Evolutionary conservation across 2,329 filamentous ascomycete genomes (phyloP), one percentile per base, ranked within the genome.

Genomic region (Rhexocercosporidium sp.): DNA sequence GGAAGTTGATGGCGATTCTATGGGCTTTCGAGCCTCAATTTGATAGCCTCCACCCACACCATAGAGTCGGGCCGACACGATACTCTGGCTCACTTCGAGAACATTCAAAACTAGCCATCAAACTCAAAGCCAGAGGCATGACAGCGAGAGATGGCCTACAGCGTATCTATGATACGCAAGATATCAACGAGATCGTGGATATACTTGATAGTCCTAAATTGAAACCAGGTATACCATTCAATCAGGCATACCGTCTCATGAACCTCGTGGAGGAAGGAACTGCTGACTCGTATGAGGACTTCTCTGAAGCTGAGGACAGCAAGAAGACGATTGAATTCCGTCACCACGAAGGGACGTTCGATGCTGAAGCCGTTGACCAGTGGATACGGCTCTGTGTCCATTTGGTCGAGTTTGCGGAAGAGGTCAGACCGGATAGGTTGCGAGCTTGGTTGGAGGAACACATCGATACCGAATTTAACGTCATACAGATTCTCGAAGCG

Each of bases 1-100:
- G 73, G 59, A 77, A 76, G n/a, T 29, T 79, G 8, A 29, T 73
- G 8, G 71, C 72, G 0, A 64, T 78, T 11, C 61, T 73, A 2
- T 71, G 71, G 22, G 75, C 75, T 0, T 76, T 77, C 53, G 76
- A 78, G 47, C 70, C 70, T 3, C 71, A 72, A 8, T 63, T 78
- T 8, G 72, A 76, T n/a, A 65, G 41, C 3, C 46, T 79, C 0
- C 76, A 78, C 59, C 68, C 74, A 0, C 16, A 8, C 1, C 2
- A 20, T 18, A 53, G 49, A 14, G 49, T 53, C 46, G 65, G 39
- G 29, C 29, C 47, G 8, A 59, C 57, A 14, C 1, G 16, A 12
- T 12, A 34, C 46, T 37, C 34, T 12, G 51, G n/a, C 1, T 37
- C 8, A 51, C 49, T 67, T 22, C 64, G 69, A 29, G 41, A 69